Conservation (phyloP, 169 alveolate genomes). For the Plasmodium knowlesi region DNA sequence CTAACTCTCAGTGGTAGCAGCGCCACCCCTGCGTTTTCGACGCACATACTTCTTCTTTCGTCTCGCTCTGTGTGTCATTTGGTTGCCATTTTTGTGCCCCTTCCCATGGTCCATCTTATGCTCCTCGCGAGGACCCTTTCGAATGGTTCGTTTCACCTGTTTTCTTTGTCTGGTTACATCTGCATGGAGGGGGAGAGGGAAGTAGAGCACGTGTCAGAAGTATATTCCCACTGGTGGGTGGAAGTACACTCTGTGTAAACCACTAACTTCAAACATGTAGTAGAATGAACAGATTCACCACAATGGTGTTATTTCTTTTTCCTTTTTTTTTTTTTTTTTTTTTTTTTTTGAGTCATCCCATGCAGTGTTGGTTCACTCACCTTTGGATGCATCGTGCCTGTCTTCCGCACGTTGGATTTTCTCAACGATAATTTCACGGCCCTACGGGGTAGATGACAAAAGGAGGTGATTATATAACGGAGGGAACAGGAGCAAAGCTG, state of each 20-base stretch:
- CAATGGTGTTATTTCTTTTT: neutral
- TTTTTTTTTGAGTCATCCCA: neutral
- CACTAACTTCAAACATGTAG: neutral
- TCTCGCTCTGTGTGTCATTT: neutral
- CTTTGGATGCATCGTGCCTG: neutral
- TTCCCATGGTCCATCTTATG: neutral
- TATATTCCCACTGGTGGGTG: neutral
- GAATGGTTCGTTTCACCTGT: neutral
- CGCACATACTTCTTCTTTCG: neutral
- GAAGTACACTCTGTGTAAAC: neutral
- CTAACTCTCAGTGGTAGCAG: neutral
- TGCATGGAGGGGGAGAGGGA: neutral
- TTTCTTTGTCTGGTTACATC: neutral
- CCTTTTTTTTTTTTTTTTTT: neutral
- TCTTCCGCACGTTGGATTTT: constrained; percentile 13
- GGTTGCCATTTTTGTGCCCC: neutral
- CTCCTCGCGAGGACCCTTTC: neutral
- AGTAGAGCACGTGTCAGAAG: neutral
- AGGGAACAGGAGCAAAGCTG: neutral
- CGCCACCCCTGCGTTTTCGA: neutral
- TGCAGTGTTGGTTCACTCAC: neutral
- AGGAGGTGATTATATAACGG: neutral
- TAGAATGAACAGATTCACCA: neutral
- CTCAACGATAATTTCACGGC: constrained; percentile 23
- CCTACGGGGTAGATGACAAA: constrained; percentile 5